Base-by-base conservation (phyloP, 2,329 filamentous ascomycete species). In the Cladosporium sp. region DNA sequence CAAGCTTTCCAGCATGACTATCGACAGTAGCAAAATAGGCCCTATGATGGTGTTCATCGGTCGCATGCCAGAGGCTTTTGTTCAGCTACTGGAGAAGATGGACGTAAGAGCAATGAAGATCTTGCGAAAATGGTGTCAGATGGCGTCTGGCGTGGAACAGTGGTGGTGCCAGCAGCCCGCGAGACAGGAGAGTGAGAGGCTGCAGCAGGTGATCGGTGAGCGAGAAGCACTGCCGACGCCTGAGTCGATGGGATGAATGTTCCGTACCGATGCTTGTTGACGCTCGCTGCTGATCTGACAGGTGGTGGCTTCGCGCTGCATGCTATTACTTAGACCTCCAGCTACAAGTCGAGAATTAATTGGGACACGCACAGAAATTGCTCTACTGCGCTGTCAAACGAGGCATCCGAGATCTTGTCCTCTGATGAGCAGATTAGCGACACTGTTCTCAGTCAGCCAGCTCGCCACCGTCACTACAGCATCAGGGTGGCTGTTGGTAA, bases 91-190 rank as follows among this genome's bases (percentile, higher is more conserved):
- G 10, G 53, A 56, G 44, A 48, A 28, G 2, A 20, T 56, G 42
- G 53, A 56, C 32, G 34, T 49, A 12, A 32, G 42, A 3, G 53
- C 53, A 8, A 25, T 56, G 53, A 56, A 49, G 44, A 48, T 56
- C 34, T 39, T 56, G 42, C 32, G 42, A 10, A n/a, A 49, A 15
- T 56, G 53, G 53, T 56, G 53, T n/a, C 32, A 25, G 10, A 36
- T 48, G 13, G 53, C 53, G 12, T 20, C 34, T 13, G 42, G 45
- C 6, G 53, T 56, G 22, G 40, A 56, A 20, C 53, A 56, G 34
- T 56, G 53, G 53, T 56, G 53, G 53, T 56, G 53, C 20, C 42
- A 39, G 53, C n/a, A 20, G 28, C 53, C 53, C 28, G 53, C 53
- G 36, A 37, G 34, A 32, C 34, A 56, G 15, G 53, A 56, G 42